Evolutionary conservation across 108 stramenopile species (phyloP), one percentile per base, ranked within the genome.

Genomic region (Cyclotella choctawhatcheeana): DNA sequence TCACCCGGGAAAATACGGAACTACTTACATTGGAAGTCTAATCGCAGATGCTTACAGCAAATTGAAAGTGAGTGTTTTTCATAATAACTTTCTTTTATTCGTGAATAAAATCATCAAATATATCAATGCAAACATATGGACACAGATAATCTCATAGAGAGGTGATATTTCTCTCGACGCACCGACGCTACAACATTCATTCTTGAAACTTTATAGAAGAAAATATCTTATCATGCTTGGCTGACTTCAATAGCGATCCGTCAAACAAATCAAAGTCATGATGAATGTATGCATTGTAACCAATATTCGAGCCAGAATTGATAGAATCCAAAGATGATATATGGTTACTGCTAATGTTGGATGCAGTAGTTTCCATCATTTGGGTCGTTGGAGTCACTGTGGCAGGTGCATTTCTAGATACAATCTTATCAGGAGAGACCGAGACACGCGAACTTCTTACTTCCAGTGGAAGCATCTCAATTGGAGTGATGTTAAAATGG

Each of bases 231-330:
- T 74, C 73, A 16, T 59, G 34, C 12, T 30, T 50, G 14, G 64
- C 33, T 25, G 54, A 21, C 17, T 27, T 74, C 22, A 74, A 43
- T 37, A 76, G 50, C 20, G 60, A 59, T 7, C 74, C 74, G 40
- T 76, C 66, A 58, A 76, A 76, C 59, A 76, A 52, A 67, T 76
- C 66, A 26, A 76, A 76, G 37, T 76, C 74, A 27, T 76, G 66
- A 44, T 34, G 58, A 10, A 67, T 17, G 31, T 59, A 47, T 32
- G 55, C 45, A 50, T 70, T 27, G 13, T 55, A 40, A 34, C 48
- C 51, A 8, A 56, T 29, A 1, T 69, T 55, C n/a, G n/a, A n/a
- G n/a, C n/a, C n/a, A n/a, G n/a, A n/a, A n/a, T n/a, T n/a, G n/a
- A n/a, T n/a, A n/a, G n/a, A n/a, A n/a, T n/a, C n/a, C n/a, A n/a